phyloP scores from a whole-genome alignment of 805 yeast genomes.

The Yamadazyma laniorum region DNA sequence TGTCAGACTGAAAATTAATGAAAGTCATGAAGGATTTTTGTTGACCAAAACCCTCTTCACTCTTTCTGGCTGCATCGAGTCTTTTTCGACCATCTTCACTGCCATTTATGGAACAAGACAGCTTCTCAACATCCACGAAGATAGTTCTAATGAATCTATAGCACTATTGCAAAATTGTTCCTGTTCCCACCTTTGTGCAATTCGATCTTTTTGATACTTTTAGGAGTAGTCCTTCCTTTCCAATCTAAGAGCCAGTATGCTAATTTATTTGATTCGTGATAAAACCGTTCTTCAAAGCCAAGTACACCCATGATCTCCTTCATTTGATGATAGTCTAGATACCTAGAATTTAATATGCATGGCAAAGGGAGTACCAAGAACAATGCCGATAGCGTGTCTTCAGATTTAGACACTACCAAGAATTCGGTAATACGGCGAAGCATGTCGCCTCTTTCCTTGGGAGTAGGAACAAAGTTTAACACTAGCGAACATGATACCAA shows the following conservation, averaged over 20 bases:
- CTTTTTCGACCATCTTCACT: too few species aligned
- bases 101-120: too few species aligned
- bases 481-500: slow-evolving; percentile 83
- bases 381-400: slow-evolving; percentile 35
- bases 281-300: slow-evolving; percentile 53
- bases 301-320: slow-evolving; percentile 48
- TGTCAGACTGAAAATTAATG: slow-evolving; percentile 6
- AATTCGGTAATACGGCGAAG: slow-evolving; percentile 56
- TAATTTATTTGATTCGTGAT: slow-evolving; percentile 65
- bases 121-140: too few species aligned
- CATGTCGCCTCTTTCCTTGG: slow-evolving; percentile 76
- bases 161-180: slow-evolving; percentile 55
- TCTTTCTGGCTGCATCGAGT: too few species aligned
- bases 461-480: slow-evolving; percentile 80
- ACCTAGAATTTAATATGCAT: slow-evolving; percentile 80
- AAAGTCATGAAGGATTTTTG: slow-evolving; percentile 10
- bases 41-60: slow-evolving; percentile 9
- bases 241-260: slow-evolving; percentile 69
- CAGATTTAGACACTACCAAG: slow-evolving; percentile 23
- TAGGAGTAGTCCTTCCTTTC: slow-evolving; percentile 25
- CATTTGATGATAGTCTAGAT: slow-evolving; percentile 50
- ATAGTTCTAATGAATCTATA: too few species aligned
- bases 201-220: slow-evolving; percentile 44
- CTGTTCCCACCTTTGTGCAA: slow-evolving; percentile 54
- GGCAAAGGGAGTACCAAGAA: slow-evolving; percentile 89